Percentiles rank a stretch among this genome's conserved stretches.
These are phyloP conservation scores for Rhizopus arrhizus DNA, from an alignment of 371 early-diverging fungal species.

Conservation along the genomic window DNA sequence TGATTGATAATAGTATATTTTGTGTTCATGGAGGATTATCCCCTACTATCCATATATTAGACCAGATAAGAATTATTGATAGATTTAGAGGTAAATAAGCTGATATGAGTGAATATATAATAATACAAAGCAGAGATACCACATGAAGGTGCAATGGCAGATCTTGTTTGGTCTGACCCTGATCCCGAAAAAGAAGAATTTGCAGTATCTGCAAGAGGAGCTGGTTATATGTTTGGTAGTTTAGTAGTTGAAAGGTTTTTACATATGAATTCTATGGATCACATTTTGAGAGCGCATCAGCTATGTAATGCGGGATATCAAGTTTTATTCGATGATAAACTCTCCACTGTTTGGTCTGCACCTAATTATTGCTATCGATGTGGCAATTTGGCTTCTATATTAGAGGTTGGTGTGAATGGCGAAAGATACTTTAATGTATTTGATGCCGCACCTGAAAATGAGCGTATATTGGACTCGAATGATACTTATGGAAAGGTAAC, in stretches of 20 bases:
- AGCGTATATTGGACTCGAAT: constrained; percentile 35
- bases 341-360: constrained; percentile 91
- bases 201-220: constrained; percentile 89
- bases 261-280: constrained; percentile 81
- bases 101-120: not conserved
- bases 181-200: constrained; percentile 81
- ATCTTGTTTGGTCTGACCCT: constrained; percentile 99
- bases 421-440: constrained; percentile 89
- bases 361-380: constrained; percentile 95
- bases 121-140: constrained; percentile 78
- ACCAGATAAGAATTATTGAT: constrained; percentile 91
- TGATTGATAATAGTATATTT: constrained; percentile 91
- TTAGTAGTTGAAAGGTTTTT: constrained; percentile 85
- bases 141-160: constrained; percentile 98
- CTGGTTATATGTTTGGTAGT: constrained; percentile 92
- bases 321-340: constrained; percentile 83
- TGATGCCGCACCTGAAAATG: constrained; percentile 86
- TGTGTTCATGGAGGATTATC: constrained; percentile 97
- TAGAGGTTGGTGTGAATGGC: constrained; percentile 84
- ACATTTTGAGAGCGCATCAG: constrained; percentile 95
- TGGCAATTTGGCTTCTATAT: constrained; percentile 91
- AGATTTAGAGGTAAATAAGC: constrained; percentile 75
- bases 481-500: constrained; percentile 16
- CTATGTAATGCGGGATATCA: constrained; percentile 96
- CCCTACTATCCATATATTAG: constrained; percentile 88